Evolutionary conservation across 202 grass and related monocot genomes (phyloP).

Genomic region (Carex sylvatica): DNA sequence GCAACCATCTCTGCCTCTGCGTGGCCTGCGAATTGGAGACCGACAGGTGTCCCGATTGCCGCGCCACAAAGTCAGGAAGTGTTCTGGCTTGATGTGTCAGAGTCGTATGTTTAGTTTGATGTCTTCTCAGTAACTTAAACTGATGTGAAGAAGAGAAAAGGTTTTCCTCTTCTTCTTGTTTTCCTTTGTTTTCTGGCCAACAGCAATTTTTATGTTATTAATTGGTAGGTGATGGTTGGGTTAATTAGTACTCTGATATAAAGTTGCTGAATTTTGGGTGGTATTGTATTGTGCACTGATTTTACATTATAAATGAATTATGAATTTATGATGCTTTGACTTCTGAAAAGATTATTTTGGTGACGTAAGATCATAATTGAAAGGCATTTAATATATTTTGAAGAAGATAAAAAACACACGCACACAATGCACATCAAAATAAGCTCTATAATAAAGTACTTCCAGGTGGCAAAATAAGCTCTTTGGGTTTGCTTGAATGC

Average conservation of each 20-base stretch:
- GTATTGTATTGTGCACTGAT: background rate
- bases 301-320: background rate
- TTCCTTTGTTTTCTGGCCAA: background rate
- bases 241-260: background rate
- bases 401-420: too few species aligned
- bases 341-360: background rate
- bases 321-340: background rate
- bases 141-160: background rate
- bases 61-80: background rate
- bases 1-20: conserved; percentile 8
- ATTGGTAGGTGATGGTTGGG: background rate
- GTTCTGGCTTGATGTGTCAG: background rate
- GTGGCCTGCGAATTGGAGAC: background rate
- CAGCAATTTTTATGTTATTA: background rate
- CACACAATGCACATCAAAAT: too few species aligned
- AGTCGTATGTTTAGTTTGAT: background rate
- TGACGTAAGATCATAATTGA: too few species aligned
- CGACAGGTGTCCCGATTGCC: background rate
- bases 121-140: background rate
- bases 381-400: too few species aligned
- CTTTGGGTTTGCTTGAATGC: too few species aligned
- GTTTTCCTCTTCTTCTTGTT: background rate
- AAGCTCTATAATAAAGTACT: too few species aligned
- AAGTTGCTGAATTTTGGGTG: background rate
- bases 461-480: too few species aligned